Base-by-base conservation (phyloP, 75 land plant genomes). In the Cupressus sempervirens region DNA sequence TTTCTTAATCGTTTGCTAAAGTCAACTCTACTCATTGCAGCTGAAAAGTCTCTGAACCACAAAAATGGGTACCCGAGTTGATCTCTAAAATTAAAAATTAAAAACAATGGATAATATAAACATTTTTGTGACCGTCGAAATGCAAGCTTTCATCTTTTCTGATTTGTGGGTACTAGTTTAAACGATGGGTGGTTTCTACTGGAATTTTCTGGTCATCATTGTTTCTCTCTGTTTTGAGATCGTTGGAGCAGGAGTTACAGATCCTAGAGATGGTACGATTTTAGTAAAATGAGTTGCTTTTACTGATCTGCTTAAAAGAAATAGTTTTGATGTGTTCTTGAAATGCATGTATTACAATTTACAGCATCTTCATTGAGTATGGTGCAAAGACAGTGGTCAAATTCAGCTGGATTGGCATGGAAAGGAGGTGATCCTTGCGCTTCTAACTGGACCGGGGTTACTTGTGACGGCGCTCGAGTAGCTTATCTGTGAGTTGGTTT, bases 391-490 rank as follows among this genome's bases (percentile, higher is more conserved):
- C 81, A 79, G n/a, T 79, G 45, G 81, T 13, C 30, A 79, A 79
- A 43, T 43, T 26, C 81, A 14, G 32, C 30, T 2, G 35, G 74
- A 13, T 91, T 93, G 48, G 87, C 85, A 72, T 93, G 95, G 94
- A 72, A 32, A 9, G 81, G 91, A 1, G 88, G 80, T 46, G 94
- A 93, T 87, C 92, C 95, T 62, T 93, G 93, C 82, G 91, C 86
- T 15, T 54, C 53, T 23, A 56, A 83, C 0, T 93, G 93, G 95
- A 93, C 89, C 14, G 95, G 95, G 83, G 83, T 93, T 18, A 65
- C 29, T 7, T 93, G 95, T 89, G 87, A 26, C 46, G 84, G 82
- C 68, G 89, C 94, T 12, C 85, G 93, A 41, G 91, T 93, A 43
- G 88, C 86, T 53, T 35, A 83, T 38, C 30, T 93, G 94, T 90